Base-by-base conservation (phyloP, 768 basidiomycete species). In the Cystofilobasidium macerans region DNA sequence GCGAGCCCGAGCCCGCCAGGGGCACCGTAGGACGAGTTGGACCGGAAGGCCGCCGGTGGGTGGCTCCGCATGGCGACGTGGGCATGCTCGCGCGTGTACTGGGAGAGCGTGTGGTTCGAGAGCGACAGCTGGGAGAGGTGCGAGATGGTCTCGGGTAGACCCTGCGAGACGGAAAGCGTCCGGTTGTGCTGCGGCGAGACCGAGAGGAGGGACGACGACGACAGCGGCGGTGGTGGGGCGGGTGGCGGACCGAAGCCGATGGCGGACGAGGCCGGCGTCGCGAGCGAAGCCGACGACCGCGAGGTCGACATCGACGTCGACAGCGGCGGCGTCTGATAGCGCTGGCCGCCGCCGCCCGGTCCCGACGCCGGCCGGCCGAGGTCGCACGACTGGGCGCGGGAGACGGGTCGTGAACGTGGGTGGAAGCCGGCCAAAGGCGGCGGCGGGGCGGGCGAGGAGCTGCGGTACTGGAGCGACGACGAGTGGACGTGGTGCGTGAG, bases 31-130 rank as follows among this genome's bases (percentile, higher is more conserved):
- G 26, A 36, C 26, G 26, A 18, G n/a, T 48, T 26, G 40, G 53
- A 26, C 22, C 36, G 26, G 7, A 38, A 61, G 20, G 48, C 56
- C 26, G 24, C 57, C 32, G 56, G 60, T 24, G 90, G 91, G 28
- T 86, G 88, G 66, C 88, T 89, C 36, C 92, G 83, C 16, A 95
- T 90, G 0, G 92, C 89, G 75, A 94, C 93, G 75, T 95, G 91
- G 67, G 87, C 86, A 33, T 91, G 80, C 18, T 86, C 85, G 62
- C 90, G 84, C 8, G 93, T 95, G 75, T 94, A 97, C 0, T 93
- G 94, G 0, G 88, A 90, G 3, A 99, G 79, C 0, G 94, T 99
- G 72, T 95, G 94, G 72, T 95, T 90, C 1, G 90, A 91, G 70
- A 86, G 81, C 24, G 84, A 85, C 54, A 99, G 83, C 4, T 87